Base-by-base conservation (phyloP, 164 flowering plant species). In the Echeveria elegans region DNA sequence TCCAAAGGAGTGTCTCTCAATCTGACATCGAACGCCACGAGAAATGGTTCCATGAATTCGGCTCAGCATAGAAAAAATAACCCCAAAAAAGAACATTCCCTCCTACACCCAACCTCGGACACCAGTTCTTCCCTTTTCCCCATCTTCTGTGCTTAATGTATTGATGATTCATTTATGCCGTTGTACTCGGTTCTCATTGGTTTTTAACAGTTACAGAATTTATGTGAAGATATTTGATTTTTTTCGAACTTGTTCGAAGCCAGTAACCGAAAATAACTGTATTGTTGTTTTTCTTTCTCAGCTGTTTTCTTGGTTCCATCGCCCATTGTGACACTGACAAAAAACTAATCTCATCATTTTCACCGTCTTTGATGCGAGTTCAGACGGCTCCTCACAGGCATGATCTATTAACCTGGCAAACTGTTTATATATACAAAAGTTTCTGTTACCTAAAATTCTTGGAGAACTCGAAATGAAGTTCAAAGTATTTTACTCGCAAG, bases 21-120 rank as follows among this genome's bases (percentile, higher is more conserved):
- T n/a, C 28, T n/a, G 56, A 50, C 56, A 50, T 50, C 21, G 56
- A 50, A 50, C 28, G 56, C 56, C 56, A 50, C 11, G 56, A n/a
- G 56, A 50, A 50, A 21, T 50, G 56, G 56, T 21, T 50, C 56
- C 24, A 50, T n/a, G 56, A 50, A 50, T 95, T 95, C 69, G 99
- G 99, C 37, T 95, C 99, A 9, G 97, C 97, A 24, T 95, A 78
- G 52, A 59, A 37, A 7, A 26, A n/a, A n/a, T n/a, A n/a, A n/a
- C n/a, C n/a, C n/a, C n/a, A n/a, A n/a, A n/a, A n/a, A 37, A 8
- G 19, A 30, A 18, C 64, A 30, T 1, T 7, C 56, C 3, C 26
- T 14, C 1, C 19, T 0, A 43, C 11, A 11, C 18, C 18, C 15
- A 43, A 43, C 1, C 6, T 11, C 15, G 47, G 47, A 43, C 11